Percentiles rank a stretch among this genome's conserved stretches.
phyloP scores from a whole-genome alignment of 2,329 filamentous ascomycete species.

The Phyllosticta capitalensis region DNA sequence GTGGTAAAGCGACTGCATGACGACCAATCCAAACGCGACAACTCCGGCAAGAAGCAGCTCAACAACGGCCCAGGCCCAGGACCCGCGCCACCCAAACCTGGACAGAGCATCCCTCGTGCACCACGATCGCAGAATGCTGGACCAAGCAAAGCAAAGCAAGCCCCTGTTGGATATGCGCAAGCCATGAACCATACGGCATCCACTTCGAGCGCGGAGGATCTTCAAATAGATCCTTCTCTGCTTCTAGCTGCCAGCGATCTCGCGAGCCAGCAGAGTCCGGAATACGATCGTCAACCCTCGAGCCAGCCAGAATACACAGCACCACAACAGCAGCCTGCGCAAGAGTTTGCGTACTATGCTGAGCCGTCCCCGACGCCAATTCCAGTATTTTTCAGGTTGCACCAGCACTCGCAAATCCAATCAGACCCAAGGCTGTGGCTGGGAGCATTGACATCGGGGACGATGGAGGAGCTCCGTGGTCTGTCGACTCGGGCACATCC shows the following conservation, averaged over 20 bases:
- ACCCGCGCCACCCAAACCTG: conserved; percentile 20
- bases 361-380: conserved; percentile 25
- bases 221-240: conserved; percentile 56
- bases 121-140: not conserved
- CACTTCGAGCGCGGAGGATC: conserved; percentile 35
- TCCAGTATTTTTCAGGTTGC: conserved; percentile 60
- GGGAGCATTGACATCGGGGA: conserved; percentile 48
- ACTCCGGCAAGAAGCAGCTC: conserved; percentile 34
- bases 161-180: conserved; percentile 5
- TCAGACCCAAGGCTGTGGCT: conserved; percentile 51
- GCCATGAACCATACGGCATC: conserved; percentile 14
- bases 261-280: conserved; percentile 2
- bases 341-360: conserved; percentile 8
- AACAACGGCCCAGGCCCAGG: conserved; percentile 34
- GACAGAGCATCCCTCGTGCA: not conserved
- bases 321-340: conserved; percentile 3
- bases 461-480: conserved; percentile 54
- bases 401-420: conserved; percentile 51
- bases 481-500: conserved; percentile 53
- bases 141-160: not conserved
- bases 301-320: not conserved
- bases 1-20: conserved; percentile 69
- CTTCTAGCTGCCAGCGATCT: conserved; percentile 48
- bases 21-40: conserved; percentile 50
- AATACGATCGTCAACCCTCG: not conserved